Evolutionary conservation across 2,329 filamentous ascomycete genomes (phyloP).

Genomic region (Monosporascus cannonballus): DNA sequence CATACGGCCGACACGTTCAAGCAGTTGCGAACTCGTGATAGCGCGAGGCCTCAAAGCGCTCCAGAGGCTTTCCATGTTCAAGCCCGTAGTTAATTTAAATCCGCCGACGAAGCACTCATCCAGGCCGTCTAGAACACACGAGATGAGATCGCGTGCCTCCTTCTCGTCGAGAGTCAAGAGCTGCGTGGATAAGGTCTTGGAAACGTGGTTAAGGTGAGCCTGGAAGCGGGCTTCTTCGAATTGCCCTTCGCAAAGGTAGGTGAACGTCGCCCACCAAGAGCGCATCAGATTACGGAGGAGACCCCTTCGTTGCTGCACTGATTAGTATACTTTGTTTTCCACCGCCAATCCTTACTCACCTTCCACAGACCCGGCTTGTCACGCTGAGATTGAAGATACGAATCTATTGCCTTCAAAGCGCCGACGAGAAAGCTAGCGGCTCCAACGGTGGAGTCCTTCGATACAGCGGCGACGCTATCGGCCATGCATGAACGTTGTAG

Average conservation of each 20-base stretch:
- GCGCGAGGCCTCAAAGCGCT: conserved; percentile 59
- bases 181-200: conserved; percentile 33
- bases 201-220: conserved; percentile 51
- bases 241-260: conserved; percentile 33
- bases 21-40: conserved; percentile 37
- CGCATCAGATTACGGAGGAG: conserved; percentile 38
- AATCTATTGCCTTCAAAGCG: conserved; percentile 34
- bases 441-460: conserved; percentile 55
- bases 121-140: conserved; percentile 35
- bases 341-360: conserved; percentile 14
- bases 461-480: conserved; percentile 47
- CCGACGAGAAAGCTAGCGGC: conserved; percentile 45
- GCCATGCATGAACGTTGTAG: conserved; percentile 55
- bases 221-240: conserved; percentile 62
- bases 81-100: conserved; percentile 67
- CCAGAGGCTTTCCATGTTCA: conserved; percentile 80
- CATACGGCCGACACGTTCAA: conserved; percentile 44
- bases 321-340: conserved; percentile 5
- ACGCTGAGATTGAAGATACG: conserved; percentile 34
- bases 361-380: conserved; percentile 23
- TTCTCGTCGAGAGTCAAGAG: conserved; percentile 17
- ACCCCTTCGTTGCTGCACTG: conserved; percentile 23
- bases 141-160: conserved; percentile 32
- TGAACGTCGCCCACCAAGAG: conserved; percentile 50
- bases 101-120: conserved; percentile 57